A percentile compares a stretch with the other conserved stretches of the same genome.
These are phyloP conservation scores for Brassica carinata DNA, from an alignment of 345 rosid genomes.

Conservation along the genomic window DNA sequence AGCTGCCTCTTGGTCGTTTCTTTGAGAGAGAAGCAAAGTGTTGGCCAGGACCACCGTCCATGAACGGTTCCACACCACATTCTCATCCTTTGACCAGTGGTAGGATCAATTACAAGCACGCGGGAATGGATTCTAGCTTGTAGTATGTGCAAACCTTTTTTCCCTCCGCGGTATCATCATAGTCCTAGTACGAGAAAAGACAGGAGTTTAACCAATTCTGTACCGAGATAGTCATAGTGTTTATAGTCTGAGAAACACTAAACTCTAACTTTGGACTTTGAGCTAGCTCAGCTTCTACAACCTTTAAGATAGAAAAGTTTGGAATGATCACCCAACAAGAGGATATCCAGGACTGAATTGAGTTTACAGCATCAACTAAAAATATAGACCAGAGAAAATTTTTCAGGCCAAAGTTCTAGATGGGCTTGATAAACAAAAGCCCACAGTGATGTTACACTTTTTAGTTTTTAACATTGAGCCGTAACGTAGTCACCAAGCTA, in stretches of 20 bases:
- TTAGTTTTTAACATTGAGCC: too few species aligned
- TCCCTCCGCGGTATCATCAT: constrained; percentile 90
- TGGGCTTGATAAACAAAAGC: background rate
- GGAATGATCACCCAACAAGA: background rate
- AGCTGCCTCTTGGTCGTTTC: constrained; percentile 86
- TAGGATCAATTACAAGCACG: constrained; percentile 91
- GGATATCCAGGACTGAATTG: background rate
- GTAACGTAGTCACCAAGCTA: too few species aligned
- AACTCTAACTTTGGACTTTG: background rate
- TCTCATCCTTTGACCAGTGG: constrained; percentile 94
- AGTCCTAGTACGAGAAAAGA: constrained; percentile 49
- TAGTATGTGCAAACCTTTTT: constrained; percentile 89
- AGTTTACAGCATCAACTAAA: background rate
- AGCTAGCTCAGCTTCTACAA: background rate
- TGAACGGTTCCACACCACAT: constrained; percentile 83
- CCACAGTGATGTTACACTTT: background rate
- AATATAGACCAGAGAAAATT: background rate
- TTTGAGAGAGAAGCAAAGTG: constrained; percentile 71
- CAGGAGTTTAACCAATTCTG: background rate
- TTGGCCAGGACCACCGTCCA: constrained; percentile 93
- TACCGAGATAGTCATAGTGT: too few species aligned
- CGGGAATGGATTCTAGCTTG: constrained; percentile 81
- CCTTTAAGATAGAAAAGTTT: background rate
- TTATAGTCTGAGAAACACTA: too few species aligned
- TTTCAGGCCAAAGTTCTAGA: background rate